Conservation (phyloP, 169 alveolate species). For the Plasmodium coatneyi region DNA sequence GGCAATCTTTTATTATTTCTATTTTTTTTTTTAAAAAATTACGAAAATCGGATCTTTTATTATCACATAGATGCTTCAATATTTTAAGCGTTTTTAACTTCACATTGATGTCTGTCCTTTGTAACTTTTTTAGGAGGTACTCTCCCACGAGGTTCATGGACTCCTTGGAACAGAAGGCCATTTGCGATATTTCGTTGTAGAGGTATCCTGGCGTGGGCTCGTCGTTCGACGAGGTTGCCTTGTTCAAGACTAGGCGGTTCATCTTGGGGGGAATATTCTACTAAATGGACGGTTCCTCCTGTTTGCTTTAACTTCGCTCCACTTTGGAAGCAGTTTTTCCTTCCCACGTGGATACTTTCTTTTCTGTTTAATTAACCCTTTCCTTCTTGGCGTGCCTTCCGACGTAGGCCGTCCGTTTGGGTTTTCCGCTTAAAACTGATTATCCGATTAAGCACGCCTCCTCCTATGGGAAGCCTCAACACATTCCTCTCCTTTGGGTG, state of each 20-base stretch:
- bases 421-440: neutral
- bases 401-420: neutral
- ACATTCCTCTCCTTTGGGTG: neutral
- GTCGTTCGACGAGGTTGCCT: slow-evolving; percentile 81
- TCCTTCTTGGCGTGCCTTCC: neutral
- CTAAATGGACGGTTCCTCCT: neutral
- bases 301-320: neutral
- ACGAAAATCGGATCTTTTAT: slow-evolving; percentile 66
- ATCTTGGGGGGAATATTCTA: neutral
- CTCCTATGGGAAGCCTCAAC: neutral
- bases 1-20: slow-evolving; percentile 51
- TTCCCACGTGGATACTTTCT: neutral
- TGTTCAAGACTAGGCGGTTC: slow-evolving; percentile 72
- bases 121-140: slow-evolving; percentile 79
- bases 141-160: slow-evolving; percentile 77
- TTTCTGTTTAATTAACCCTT: neutral
- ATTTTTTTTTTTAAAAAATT: slow-evolving; percentile 61
- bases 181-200: slow-evolving; percentile 82
- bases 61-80: slow-evolving; percentile 80
- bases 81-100: slow-evolving; percentile 81
- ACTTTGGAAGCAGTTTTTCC: neutral
- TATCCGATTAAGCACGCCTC: neutral
- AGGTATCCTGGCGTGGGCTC: slow-evolving; percentile 86
- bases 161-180: slow-evolving; percentile 70
- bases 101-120: slow-evolving; percentile 79